phyloP scores from a whole-genome alignment of 805 yeast genomes.

The Tetrapisispora phaffii region DNA sequence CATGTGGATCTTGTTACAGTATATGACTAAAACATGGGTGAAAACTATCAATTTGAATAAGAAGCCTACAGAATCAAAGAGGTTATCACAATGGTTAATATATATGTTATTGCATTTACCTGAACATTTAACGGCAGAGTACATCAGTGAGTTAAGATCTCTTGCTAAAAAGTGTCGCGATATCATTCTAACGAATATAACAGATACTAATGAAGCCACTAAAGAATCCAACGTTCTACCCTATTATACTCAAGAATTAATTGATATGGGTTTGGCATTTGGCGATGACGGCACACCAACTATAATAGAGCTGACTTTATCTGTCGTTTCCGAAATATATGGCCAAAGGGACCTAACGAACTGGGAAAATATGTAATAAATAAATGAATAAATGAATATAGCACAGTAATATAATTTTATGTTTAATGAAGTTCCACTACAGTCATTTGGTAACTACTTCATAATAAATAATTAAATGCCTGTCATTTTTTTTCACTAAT shows the following conservation, averaged over 20 bases:
- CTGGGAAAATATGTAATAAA: constrained; percentile 5
- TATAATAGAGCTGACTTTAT: constrained; percentile 12
- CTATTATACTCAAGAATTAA: constrained; percentile 4
- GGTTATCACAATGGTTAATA: constrained; percentile 20
- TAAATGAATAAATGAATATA: too few relatives aligned
- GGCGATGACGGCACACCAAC: constrained; percentile 3
- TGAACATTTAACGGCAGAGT: constrained; percentile 15
- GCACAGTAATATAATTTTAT: too few relatives aligned
- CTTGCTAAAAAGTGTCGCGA: constrained; percentile 22
- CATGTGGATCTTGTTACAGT: constrained; percentile 21
- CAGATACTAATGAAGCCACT: neutral
- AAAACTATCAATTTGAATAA: constrained; percentile 11
- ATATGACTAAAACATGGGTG: constrained; percentile 22
- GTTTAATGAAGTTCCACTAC: too few relatives aligned
- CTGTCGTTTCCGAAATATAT: constrained; percentile 15
- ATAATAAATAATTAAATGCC: too few relatives aligned
- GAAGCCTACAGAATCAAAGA: constrained; percentile 5
- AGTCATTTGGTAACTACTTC: too few relatives aligned
- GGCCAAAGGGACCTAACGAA: constrained; percentile 22
- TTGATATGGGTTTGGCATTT: constrained; percentile 1
- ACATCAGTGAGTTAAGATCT: constrained; percentile 21
- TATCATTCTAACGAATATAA: neutral
- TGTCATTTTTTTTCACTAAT: too few relatives aligned
- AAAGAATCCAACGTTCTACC: neutral
- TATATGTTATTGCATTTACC: constrained; percentile 23